phyloP scores from a whole-genome alignment of 179 eudicot genomes.

The Camellia oleifera region DNA sequence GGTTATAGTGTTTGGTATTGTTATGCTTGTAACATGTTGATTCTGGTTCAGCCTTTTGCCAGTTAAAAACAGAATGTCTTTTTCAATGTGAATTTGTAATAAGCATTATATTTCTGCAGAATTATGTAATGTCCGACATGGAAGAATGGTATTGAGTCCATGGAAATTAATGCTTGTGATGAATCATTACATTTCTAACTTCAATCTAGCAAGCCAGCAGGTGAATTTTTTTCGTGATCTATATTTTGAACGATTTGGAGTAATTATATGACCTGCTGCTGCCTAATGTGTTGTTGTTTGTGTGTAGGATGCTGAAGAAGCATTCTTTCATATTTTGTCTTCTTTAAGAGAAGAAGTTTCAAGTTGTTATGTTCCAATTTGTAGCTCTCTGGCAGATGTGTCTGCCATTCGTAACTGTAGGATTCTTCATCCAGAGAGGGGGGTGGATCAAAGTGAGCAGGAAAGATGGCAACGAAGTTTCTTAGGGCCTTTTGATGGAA shows the following conservation, averaged over 20 bases:
- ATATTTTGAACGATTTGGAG: background rate
- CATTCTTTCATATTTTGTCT: slow-evolving; percentile 79
- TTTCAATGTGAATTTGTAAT: background rate
- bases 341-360: slow-evolving; percentile 83
- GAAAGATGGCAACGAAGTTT: slow-evolving; percentile 66
- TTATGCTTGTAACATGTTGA: background rate
- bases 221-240: slow-evolving; percentile 23
- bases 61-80: background rate
- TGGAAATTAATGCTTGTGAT: slow-evolving; percentile 68
- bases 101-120: slow-evolving; percentile 30
- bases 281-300: slow-evolving; percentile 15
- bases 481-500: slow-evolving; percentile 91
- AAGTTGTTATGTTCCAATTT: slow-evolving; percentile 44
- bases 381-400: slow-evolving; percentile 61
- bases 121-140: slow-evolving; percentile 35
- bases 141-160: slow-evolving; percentile 59
- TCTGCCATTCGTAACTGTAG: slow-evolving; percentile 42
- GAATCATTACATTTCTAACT: slow-evolving; percentile 60
- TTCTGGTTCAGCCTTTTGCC: background rate
- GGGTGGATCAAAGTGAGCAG: slow-evolving; percentile 36
- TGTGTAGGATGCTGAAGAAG: slow-evolving; percentile 94
- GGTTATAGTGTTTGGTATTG: background rate
- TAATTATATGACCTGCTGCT: slow-evolving; percentile 11
- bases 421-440: slow-evolving; percentile 36
- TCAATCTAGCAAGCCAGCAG: slow-evolving; percentile 74